phyloP scores from a whole-genome alignment of 768 basidiomycete genomes.

The Boletus vinaceobasis region DNA sequence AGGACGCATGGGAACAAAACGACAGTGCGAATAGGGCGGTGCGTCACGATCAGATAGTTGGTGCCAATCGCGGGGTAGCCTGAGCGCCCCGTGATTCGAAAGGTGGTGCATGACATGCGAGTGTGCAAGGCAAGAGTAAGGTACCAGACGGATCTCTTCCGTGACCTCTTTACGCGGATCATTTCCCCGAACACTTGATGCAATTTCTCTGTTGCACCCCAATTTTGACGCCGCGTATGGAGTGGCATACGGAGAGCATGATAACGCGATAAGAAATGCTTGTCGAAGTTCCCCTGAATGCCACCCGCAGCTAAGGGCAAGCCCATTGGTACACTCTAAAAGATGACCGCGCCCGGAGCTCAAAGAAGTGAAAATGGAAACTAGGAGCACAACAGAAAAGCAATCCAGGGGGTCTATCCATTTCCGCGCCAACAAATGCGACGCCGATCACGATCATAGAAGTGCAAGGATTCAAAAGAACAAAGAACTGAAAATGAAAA shows the following conservation, averaged over 20 bases:
- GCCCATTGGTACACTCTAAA: not conserved
- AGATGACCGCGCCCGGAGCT: no score
- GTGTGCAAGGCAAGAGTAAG: not conserved
- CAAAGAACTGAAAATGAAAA: not conserved
- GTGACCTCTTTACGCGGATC: not conserved
- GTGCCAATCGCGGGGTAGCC: not conserved
- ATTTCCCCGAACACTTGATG: not conserved
- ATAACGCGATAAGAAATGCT: not conserved
- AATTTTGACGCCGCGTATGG: not conserved
- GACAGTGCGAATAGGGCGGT: not conserved
- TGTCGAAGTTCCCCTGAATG: not conserved
- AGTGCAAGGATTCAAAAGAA: not conserved
- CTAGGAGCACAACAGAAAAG: not conserved
- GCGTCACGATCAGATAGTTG: not conserved
- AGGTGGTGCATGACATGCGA: not conserved
- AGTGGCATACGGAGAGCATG: not conserved
- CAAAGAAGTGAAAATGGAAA: not conserved
- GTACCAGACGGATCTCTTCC: conserved; percentile 29
- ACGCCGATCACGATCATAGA: not conserved
- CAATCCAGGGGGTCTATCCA: not conserved
- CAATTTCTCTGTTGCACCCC: not conserved
- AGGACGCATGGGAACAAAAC: not conserved
- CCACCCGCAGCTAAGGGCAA: not conserved
- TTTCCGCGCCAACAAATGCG: not conserved
- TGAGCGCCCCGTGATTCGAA: not conserved